A percentile compares a stretch with the other conserved stretches of the same genome.
These are phyloP conservation scores for Fusarium algeriense DNA, from an alignment of 2,329 filamentous ascomycete species.

Conservation along the genomic window DNA sequence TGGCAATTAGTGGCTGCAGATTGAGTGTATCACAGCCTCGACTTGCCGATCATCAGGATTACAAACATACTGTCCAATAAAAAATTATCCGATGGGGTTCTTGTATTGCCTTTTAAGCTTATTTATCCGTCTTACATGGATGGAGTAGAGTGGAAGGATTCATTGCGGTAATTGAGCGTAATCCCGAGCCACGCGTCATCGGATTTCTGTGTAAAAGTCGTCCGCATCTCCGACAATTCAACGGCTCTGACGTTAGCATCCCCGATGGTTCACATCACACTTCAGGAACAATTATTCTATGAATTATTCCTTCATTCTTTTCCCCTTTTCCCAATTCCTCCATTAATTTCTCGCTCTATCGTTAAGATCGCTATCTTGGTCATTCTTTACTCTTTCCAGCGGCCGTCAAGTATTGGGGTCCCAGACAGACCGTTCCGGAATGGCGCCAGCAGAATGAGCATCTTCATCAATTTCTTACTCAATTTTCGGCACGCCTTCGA, in stretches of 20 bases:
- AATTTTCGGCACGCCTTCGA: too few relatives aligned
- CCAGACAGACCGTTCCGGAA: too few relatives aligned
- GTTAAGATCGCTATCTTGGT: too few relatives aligned
- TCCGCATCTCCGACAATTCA: conserved; percentile 7
- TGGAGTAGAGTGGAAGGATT: not conserved
- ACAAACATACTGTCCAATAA: not conserved
- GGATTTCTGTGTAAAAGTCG: conserved; percentile 2
- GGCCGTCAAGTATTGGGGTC: too few relatives aligned
- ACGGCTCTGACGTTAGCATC: not conserved
- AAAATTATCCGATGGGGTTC: fast-evolving
- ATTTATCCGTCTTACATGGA: not conserved
- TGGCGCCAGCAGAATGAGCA: too few relatives aligned
- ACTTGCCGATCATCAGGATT: fast-evolving
- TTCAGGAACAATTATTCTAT: too few relatives aligned
- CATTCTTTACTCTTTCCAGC: too few relatives aligned
- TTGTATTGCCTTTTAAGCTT: not conserved
- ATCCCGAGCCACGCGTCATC: conserved; percentile 13
- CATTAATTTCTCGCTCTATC: too few relatives aligned
- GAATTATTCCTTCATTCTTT: too few relatives aligned
- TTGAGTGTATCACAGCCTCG: not conserved
- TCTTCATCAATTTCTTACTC: too few relatives aligned
- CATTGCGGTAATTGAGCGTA: not conserved
- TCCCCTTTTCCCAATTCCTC: too few relatives aligned
- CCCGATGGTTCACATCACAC: not conserved
- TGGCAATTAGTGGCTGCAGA: not conserved